These are phyloP conservation scores for Haplosporangium gracile DNA, from an alignment of 192 early-diverging fungal species.

Conservation along the genomic window DNA sequence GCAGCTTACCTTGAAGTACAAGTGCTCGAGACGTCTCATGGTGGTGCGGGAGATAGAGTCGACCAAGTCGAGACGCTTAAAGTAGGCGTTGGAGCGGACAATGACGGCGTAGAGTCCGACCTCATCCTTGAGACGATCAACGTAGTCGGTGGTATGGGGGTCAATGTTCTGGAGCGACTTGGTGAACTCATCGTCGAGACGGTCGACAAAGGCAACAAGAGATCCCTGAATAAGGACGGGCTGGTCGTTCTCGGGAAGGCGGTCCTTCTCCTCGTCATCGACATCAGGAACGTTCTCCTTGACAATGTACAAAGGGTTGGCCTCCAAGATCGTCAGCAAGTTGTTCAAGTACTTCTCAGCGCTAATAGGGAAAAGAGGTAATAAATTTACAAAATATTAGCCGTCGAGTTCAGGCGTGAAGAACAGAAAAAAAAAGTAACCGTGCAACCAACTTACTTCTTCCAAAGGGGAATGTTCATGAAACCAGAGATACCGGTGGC, in stretches of 20 bases:
- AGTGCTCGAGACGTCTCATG: constrained; percentile 92
- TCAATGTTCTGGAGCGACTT: constrained; percentile 96
- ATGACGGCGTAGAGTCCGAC: constrained; percentile 88
- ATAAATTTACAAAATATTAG: background rate
- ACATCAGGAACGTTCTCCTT: constrained; percentile 78
- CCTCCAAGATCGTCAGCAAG: constrained; percentile 85
- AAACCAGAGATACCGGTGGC: constrained; percentile 72
- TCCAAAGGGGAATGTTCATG: constrained; percentile 89
- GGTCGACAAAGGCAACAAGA: constrained; percentile 89
- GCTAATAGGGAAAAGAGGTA: constrained; percentile 21
- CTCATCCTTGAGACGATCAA: constrained; percentile 94
- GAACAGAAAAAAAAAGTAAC: background rate
- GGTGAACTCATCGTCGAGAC: constrained; percentile 97
- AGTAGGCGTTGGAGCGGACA: constrained; percentile 90
- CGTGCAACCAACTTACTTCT: constrained; percentile 53
- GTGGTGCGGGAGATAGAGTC: constrained; percentile 80
- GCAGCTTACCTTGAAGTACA: constrained; percentile 91
- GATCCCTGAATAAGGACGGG: constrained; percentile 82
- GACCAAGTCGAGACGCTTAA: constrained; percentile 72
- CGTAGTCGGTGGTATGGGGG: constrained; percentile 97
- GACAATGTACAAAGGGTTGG: constrained; percentile 77
- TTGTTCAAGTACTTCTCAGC: constrained; percentile 79
- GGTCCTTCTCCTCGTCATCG: constrained; percentile 73
- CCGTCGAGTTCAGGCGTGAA: background rate
- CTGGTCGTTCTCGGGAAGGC: constrained; percentile 64